Evolutionary conservation across 805 yeast genomes (phyloP), one percentile per base, ranked within the genome.

Genomic region (Candida xiaguanensis): DNA sequence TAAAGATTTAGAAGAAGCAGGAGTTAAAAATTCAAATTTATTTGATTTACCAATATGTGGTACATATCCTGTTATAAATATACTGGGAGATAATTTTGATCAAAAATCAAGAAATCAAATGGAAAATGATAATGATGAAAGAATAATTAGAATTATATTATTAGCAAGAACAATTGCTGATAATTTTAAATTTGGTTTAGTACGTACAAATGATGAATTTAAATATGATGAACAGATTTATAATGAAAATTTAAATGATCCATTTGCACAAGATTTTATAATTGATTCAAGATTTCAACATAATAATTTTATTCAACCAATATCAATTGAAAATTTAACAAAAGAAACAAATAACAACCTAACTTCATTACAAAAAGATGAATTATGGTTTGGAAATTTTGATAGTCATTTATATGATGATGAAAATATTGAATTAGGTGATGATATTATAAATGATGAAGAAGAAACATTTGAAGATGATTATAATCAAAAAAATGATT

Each of bases 11-110:
- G 67, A 61, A 34, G 70, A 71, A 16, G 75, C 82, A 3, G 88
- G 89, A 8, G 74, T 82, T n/a, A 57, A 59, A 33, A 75, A 73
- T 41, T 44, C 50, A 22, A 71, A 74, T 46, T 65, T 79, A 41
- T 75, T 81, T 53, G 90, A 84, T 58, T 58, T 75, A 33, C 89
- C 91, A 5, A 67, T 75, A 6, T 78, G 85, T 48, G 91, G 89
- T 8, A 62, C 70, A 0, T 55, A 59, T 13, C 65, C 67, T 0
- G 49, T 58, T 6, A 47, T 60, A 13, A 58, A 55, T 36, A 49
- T 28, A 25, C 34, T 36, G 18, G 34, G 38, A 17, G 18, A 18
- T 27, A 33, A 32, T 40, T 26, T 30, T 22, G 47, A 44, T 23
- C 44, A 35, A 22, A 49, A 38, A 37, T 29, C 44, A 18, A 56